A percentile compares a stretch with the other conserved stretches of the same genome.
Conservation (phyloP, 2,329 filamentous ascomycete species). For the Talaromyces sp. region DNA sequence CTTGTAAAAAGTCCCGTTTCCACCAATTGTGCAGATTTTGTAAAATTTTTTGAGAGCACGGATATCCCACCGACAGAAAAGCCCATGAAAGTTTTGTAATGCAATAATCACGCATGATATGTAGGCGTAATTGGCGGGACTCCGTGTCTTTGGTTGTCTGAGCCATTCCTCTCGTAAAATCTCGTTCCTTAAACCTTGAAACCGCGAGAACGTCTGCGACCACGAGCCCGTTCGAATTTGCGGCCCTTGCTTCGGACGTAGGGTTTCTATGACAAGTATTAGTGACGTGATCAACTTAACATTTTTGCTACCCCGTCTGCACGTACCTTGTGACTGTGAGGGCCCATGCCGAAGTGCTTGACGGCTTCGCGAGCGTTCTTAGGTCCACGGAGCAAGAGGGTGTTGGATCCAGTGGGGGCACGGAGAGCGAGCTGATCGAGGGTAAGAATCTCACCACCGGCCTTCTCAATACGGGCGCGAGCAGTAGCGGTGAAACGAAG, state of each 20-base stretch:
- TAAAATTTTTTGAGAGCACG: conserved; percentile 9
- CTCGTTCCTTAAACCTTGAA: conserved; percentile 88
- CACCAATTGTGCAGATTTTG: conserved; percentile 14
- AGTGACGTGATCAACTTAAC: not conserved
- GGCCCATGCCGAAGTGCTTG: conserved; percentile 99
- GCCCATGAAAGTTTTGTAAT: conserved; percentile 10
- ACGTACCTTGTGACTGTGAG: conserved; percentile 89
- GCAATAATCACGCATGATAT: conserved; percentile 8
- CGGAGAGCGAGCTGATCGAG: conserved; percentile 96
- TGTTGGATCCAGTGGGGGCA: conserved; percentile 94
- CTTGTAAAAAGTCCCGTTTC: conserved; percentile 4
- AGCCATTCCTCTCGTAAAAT: conserved; percentile 17
- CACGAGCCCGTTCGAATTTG: conserved; percentile 99
- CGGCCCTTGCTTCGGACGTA: conserved; percentile 97
- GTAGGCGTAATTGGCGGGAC: conserved; percentile 5
- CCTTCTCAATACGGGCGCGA: conserved; percentile 86
- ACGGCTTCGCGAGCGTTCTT: conserved; percentile 98
- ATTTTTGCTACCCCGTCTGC: conserved; percentile 26
- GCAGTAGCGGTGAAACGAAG: conserved; percentile 96
- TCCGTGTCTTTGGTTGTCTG: conserved; percentile 13
- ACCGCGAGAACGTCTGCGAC: conserved; percentile 94
- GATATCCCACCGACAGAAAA: conserved; percentile 4
- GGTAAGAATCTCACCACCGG: conserved; percentile 91
- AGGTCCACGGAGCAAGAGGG: conserved; percentile 90
- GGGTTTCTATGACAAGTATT: conserved; percentile 66